These are phyloP conservation scores for Citropsis articulata DNA, from an alignment of 345 rosid genomes.

Conservation along the genomic window DNA sequence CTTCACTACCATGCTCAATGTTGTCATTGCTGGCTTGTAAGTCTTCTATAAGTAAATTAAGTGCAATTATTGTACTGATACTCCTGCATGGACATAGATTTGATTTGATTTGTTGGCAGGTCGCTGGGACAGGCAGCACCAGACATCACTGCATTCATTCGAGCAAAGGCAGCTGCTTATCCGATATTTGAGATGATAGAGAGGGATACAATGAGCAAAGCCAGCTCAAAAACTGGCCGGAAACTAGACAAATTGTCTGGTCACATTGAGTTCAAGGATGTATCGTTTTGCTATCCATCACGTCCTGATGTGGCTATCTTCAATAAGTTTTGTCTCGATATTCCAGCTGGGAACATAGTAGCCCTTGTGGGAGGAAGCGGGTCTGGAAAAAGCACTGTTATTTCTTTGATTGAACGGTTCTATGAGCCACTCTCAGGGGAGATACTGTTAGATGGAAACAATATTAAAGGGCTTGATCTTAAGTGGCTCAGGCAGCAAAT, in stretches of 20 bases:
- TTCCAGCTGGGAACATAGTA: conserved; percentile 78
- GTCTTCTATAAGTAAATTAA: conserved; percentile 11
- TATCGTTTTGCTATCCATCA: conserved; percentile 77
- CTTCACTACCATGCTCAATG: conserved; percentile 98
- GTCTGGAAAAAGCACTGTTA: conserved; percentile 91
- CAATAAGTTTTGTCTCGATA: conserved; percentile 47
- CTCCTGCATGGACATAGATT: background rate
- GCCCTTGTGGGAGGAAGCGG: conserved; percentile 99
- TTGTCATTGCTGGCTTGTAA: conserved; percentile 93
- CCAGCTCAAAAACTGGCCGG: conserved; percentile 50
- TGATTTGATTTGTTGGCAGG: conserved; percentile 33
- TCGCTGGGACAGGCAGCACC: conserved; percentile 96
- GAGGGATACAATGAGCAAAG: conserved; percentile 56
- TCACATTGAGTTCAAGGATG: conserved; percentile 70
- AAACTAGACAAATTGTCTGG: conserved; percentile 65
- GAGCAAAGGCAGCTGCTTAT: conserved; percentile 88
- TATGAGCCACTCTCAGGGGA: conserved; percentile 77
- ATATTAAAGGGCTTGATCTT: conserved; percentile 62
- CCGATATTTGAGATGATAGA: conserved; percentile 95
- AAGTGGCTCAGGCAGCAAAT: conserved; percentile 85
- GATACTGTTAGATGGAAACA: conserved; percentile 60
- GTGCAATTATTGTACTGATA: background rate
- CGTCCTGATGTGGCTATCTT: conserved; percentile 76
- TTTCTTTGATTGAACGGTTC: conserved; percentile 89
- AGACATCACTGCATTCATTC: conserved; percentile 70